Base-by-base conservation (phyloP, 352 stramenopile genomes). In the Globisporangium uncinulatum region DNA sequence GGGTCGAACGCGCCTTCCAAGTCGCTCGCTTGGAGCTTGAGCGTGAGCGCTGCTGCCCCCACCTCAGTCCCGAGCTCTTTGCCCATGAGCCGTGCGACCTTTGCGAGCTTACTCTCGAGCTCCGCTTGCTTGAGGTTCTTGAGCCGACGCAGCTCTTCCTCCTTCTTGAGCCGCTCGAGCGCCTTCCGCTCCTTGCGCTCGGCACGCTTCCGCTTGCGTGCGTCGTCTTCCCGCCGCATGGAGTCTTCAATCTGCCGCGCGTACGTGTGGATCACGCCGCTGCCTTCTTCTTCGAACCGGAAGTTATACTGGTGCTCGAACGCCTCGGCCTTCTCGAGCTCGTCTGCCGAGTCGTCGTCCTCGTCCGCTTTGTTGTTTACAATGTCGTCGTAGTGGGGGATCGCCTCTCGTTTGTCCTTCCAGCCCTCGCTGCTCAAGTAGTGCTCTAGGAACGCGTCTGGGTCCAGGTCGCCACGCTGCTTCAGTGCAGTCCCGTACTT, bases 221-320 rank as follows among this genome's bases (percentile, higher is more conserved):
- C 87, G 56, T 99, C 97, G 57, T 99, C 97, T 63, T 97, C 95
- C 37, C 97, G 89, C 67, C 97, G 91, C 61, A 99, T 74, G 20
- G 86, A 89, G 62, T 93, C 88, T 9, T 95, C 76, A 51, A 97
- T 79, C 39, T 74, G 67, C 41, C 95, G 75, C 21, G 87, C 63
- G 62, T 97, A 79, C 8, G 77, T 96, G 60, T 92, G 69, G 57
- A 97, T 95, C 31, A 92, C 51, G 6, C 81, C 81, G 32, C 82
- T 88, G 36, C 83, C 91, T 51, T 96, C 92, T 72, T 99, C 93
- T 74, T 99, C 97, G 66, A 99, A 99, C 19, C 97, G 92, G 69
- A 99, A 99, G 71, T 99, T 99, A 83, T 99, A 99, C 41, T 95
- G 91, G 60, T 96, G 88, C 71, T 99, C 97, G 73, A 99, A 99